Percentiles rank a stretch among this genome's conserved stretches.
Conservation (phyloP, 2,329 filamentous ascomycete genomes). For the Alternaria viburni region DNA sequence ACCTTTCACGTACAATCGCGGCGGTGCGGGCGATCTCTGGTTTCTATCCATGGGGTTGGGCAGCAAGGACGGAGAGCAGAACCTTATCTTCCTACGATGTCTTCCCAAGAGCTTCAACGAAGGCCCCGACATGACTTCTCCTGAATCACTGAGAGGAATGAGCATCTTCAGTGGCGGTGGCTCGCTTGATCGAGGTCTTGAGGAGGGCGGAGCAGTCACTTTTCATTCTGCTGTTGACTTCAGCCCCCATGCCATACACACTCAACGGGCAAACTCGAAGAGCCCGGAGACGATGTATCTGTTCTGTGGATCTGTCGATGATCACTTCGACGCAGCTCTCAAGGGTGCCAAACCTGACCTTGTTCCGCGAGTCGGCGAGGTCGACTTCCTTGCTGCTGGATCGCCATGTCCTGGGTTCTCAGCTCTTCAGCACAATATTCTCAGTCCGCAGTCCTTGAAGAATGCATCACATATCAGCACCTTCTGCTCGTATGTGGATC, state of each 20-base stretch:
- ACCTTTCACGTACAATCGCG: slow-evolving; percentile 67
- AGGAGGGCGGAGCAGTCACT: slow-evolving; percentile 70
- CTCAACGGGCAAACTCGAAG: slow-evolving; percentile 71
- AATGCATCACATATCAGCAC: slow-evolving; percentile 81
- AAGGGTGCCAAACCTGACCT: slow-evolving; percentile 48
- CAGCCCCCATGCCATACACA: slow-evolving; percentile 68
- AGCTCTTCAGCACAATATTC: slow-evolving; percentile 63
- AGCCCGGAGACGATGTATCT: slow-evolving; percentile 55
- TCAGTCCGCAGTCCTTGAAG: slow-evolving; percentile 62
- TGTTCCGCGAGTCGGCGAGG: slow-evolving; percentile 66
- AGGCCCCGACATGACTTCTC: slow-evolving; percentile 61
- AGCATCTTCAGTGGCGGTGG: slow-evolving; percentile 82
- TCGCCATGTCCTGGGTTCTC: slow-evolving; percentile 83
- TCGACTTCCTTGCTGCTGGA: slow-evolving; percentile 74
- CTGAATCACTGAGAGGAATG: slow-evolving; percentile 54
- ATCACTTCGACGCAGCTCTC: slow-evolving; percentile 65
- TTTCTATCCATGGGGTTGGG: slow-evolving; percentile 58
- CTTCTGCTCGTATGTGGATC: slow-evolving; percentile 75
- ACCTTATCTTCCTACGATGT: slow-evolving; percentile 12
- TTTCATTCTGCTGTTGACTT: slow-evolving; percentile 75
- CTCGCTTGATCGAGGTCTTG: slow-evolving; percentile 76
- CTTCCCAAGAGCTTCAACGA: slow-evolving; percentile 48
- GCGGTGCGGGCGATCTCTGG: slow-evolving; percentile 71
- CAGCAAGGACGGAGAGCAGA: slow-evolving; percentile 2
- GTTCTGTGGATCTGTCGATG: slow-evolving; percentile 75